These are phyloP conservation scores for Cerrena zonata DNA, from an alignment of 1,284 basidiomycete species.

Conservation along the genomic window DNA sequence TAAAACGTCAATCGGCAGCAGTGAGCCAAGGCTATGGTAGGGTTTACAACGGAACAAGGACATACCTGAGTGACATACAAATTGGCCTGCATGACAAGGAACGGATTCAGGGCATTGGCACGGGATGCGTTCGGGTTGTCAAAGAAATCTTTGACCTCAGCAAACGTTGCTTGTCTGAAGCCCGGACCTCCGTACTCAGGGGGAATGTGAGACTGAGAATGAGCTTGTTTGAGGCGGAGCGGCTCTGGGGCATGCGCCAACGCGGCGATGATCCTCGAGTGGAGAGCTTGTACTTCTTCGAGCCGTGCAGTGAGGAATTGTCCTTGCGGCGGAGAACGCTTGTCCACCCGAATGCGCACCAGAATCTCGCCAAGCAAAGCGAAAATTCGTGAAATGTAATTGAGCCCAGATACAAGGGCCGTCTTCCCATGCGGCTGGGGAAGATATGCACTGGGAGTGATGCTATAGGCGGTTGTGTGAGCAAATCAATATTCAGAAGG, in stretches of 20 bases:
- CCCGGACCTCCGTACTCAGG: conserved; percentile 61
- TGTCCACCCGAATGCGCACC: conserved; percentile 77
- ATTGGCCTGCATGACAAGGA: conserved; percentile 84
- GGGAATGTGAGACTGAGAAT: conserved; percentile 43
- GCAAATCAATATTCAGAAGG: conserved; percentile 9
- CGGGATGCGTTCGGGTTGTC: conserved; percentile 81
- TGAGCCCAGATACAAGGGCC: conserved; percentile 76
- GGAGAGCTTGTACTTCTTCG: conserved; percentile 74
- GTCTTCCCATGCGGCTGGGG: conserved; percentile 79
- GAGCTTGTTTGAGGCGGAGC: conserved; percentile 57
- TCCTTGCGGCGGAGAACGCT: conserved; percentile 74
- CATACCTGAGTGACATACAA: conserved; percentile 80
- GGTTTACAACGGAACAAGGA: neutral
- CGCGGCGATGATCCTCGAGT: conserved; percentile 64
- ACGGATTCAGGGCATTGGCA: conserved; percentile 77
- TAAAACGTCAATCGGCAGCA: conserved; percentile 6
- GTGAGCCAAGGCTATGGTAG: neutral
- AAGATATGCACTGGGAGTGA: conserved; percentile 73
- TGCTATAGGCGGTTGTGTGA: conserved; percentile 38
- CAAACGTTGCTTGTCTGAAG: conserved; percentile 75
- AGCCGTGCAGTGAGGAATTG: conserved; percentile 75
- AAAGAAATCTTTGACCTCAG: conserved; percentile 83
- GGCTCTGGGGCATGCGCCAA: conserved; percentile 67
- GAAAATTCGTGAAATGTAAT: conserved; percentile 81
- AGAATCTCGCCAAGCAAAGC: conserved; percentile 77